Evolutionary conservation across 163 green algal species (phyloP), one percentile per base, ranked within the genome.

Genomic region (Chlorella variabilis): DNA sequence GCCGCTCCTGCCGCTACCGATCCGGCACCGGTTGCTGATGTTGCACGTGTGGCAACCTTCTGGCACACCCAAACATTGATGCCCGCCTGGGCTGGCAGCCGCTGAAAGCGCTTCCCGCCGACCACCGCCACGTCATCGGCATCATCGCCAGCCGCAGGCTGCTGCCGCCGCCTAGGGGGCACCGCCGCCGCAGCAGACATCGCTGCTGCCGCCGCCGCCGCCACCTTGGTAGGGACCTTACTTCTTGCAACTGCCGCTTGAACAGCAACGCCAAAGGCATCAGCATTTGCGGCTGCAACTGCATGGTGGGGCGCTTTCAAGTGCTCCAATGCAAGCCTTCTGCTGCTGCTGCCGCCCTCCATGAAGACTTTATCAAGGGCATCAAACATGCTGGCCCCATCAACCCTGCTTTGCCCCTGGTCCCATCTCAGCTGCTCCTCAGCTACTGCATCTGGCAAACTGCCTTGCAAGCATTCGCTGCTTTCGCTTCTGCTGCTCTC

Each of bases 1-100:
- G 36, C 36, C 25, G 56, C 33, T 17, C 29, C 34, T n/a, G 49
- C n/a, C 49, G n/a, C 17, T 38, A 8, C 58, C 6, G 27, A 29
- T 80, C 58, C 61, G 21, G n/a, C n/a, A n/a, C n/a, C n/a, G n/a
- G 49, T 39, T 62, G 36, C 31, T 39, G 23, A 21, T 39, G 70
- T 29, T 51, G 49, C 63, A 3, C 23, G 31, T 25, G 23, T 75
- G 61, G 45, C 27, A 39, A 70, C 17, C 48, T 82, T 82, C 29
- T 61, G 61, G 25, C 65, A 73, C 45, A 75, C 63, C 76, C 76
- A 82, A 20, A 69, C 48, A 45, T 73, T 75, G 76, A 82, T 68
- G 27, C 76, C 76, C 3, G 42, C 13, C 63, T 67, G 38, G 13
- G 5, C 48, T 18, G 62, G 48, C 63, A 82, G 48, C 18, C 48